Percentiles rank a stretch among this genome's conserved stretches.
Evolutionary conservation across 2,329 filamentous ascomycete species (phyloP).

Genomic region (Lecanicillium sp.): DNA sequence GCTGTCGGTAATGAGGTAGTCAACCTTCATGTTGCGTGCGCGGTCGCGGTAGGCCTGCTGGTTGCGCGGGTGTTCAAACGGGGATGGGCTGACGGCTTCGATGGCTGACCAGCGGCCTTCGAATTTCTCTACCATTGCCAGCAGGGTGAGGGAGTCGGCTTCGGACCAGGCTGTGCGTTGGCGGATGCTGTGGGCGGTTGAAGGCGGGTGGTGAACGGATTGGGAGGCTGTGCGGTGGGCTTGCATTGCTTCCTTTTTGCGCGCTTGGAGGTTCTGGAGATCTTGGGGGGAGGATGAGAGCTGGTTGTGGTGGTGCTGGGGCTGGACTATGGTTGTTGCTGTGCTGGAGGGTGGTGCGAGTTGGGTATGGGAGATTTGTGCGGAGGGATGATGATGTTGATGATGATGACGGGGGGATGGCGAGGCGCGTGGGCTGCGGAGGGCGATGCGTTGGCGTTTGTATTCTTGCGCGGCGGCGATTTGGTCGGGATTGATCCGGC

Average conservation of each 20-base stretch:
- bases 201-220: not conserved
- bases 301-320: conserved; percentile 3
- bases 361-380: too few relatives aligned
- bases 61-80: conserved; percentile 35
- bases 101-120: conserved; percentile 24
- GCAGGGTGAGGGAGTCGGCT: conserved; percentile 34
- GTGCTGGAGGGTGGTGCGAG: too few relatives aligned
- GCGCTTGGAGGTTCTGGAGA: not conserved
- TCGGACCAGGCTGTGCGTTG: conserved; percentile 32
- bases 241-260: not conserved
- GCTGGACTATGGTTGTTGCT: conserved; percentile 3
- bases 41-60: conserved; percentile 51
- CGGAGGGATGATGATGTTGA: not conserved
- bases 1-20: conserved; percentile 36
- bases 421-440: not conserved
- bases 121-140: conserved; percentile 20
- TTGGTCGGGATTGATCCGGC: conserved; percentile 16
- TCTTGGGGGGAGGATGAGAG: not conserved
- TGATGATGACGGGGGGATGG: too few relatives aligned
- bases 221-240: conserved; percentile 7
- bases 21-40: conserved; percentile 48
- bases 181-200: not conserved
- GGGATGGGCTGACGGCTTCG: conserved; percentile 17
- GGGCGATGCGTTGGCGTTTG: not conserved
- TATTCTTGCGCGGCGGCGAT: conserved; percentile 6